These are phyloP conservation scores for Alternaria triticina DNA, from an alignment of 2,329 filamentous ascomycete genomes.

Conservation along the genomic window DNA sequence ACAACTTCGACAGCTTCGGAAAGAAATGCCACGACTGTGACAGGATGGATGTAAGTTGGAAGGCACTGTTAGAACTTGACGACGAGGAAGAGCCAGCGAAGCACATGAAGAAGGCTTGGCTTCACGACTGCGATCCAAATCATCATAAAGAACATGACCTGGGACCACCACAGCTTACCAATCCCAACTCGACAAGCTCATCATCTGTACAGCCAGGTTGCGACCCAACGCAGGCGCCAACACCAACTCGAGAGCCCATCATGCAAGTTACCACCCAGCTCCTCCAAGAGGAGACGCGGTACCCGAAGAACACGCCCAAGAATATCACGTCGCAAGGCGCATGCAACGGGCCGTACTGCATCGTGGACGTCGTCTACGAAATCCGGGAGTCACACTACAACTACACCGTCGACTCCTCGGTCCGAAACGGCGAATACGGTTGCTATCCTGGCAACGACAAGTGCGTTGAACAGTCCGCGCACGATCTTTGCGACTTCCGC, in stretches of 20 bases:
- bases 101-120: not conserved
- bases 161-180: not conserved
- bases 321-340: not conserved
- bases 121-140: not conserved
- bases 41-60: not conserved
- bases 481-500: not conserved
- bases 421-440: not conserved
- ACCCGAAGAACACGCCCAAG: not conserved
- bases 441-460: not conserved
- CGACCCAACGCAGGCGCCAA: not conserved
- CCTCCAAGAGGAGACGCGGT: not conserved
- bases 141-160: not conserved
- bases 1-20: not conserved
- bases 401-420: not conserved
- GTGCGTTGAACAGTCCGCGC: not conserved
- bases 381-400: not conserved
- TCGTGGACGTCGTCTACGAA: not conserved
- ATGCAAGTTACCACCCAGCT: not conserved
- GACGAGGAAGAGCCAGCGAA: not conserved
- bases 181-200: not conserved
- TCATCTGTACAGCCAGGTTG: not conserved
- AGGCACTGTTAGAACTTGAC: not conserved
- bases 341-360: not conserved
- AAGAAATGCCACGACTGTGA: not conserved
- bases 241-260: not conserved